Conservation (phyloP, 2,329 filamentous ascomycete species). For the Fusarium sp. region DNA sequence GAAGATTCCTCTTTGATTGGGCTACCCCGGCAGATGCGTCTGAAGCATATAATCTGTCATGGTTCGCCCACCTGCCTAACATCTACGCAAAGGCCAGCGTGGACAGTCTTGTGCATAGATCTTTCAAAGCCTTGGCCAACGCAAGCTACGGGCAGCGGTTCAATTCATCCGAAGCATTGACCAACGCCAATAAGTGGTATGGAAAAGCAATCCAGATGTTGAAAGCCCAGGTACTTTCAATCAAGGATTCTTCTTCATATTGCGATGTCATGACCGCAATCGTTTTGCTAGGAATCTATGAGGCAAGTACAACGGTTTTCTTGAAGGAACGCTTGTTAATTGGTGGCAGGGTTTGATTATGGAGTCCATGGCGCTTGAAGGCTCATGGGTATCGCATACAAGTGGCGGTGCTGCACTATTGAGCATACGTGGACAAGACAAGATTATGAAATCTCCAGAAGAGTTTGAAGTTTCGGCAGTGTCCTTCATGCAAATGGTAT, state of each 20-base stretch:
- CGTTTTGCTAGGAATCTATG: not conserved
- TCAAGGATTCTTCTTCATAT: not conserved
- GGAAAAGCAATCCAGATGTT: not conserved
- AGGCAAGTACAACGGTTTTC: not conserved
- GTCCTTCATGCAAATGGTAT: not conserved
- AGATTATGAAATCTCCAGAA: not conserved
- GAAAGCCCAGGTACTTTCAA: not conserved
- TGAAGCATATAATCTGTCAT: not conserved
- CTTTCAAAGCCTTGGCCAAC: not conserved
- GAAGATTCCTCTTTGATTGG: not conserved
- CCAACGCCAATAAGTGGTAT: not conserved
- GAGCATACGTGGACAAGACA: not conserved
- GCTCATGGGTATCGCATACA: not conserved
- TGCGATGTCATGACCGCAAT: not conserved
- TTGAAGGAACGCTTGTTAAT: not conserved
- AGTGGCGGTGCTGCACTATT: not conserved
- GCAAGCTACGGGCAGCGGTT: conserved; percentile 3
- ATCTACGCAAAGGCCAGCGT: not conserved
- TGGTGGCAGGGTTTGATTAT: not conserved
- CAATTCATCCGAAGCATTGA: not conserved
- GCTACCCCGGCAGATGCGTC: not conserved
- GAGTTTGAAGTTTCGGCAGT: not conserved
- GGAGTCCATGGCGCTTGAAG: not conserved
- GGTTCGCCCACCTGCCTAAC: not conserved
- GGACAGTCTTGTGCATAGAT: not conserved